These are phyloP conservation scores for Pyrus betulifolia DNA, from an alignment of 306 rosid species.

Conservation along the genomic window DNA sequence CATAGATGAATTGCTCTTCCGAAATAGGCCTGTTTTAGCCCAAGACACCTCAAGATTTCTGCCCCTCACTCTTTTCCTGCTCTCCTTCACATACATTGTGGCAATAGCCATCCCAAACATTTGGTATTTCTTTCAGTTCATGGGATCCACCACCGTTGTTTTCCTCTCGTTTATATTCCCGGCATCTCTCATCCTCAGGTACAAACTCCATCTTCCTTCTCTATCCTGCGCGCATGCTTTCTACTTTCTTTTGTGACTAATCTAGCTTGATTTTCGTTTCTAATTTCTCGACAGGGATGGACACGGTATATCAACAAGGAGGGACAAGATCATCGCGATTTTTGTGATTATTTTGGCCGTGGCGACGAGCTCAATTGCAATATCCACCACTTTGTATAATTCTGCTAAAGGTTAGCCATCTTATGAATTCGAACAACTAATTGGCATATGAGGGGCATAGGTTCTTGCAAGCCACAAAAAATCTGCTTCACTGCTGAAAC, in stretches of 20 bases:
- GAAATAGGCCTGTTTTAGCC: conserved; percentile 20
- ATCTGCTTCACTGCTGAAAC: not conserved
- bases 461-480: conserved; percentile 1
- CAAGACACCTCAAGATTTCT: conserved; percentile 38
- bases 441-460: not conserved
- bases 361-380: conserved; percentile 18
- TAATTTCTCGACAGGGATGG: conserved; percentile 10
- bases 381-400: conserved; percentile 9
- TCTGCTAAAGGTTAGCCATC: not conserved
- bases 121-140: conserved; percentile 52
- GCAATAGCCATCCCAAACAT: conserved; percentile 54
- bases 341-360: conserved; percentile 16
- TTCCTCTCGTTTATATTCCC: conserved; percentile 49
- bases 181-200: conserved; percentile 46
- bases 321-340: conserved; percentile 11
- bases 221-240: not conserved
- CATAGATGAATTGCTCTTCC: conserved; percentile 43
- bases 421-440: not conserved
- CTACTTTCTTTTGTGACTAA: not conserved
- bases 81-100: conserved; percentile 24
- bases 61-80: conserved; percentile 28
- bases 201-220: not conserved
- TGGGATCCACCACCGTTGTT: conserved; percentile 57
- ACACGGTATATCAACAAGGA: conserved; percentile 12
- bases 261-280: not conserved